A percentile compares a stretch with the other conserved stretches of the same genome.
These are phyloP conservation scores for Pseudonectria foliicola DNA, from an alignment of 2,329 filamentous ascomycete genomes.

Conservation along the genomic window DNA sequence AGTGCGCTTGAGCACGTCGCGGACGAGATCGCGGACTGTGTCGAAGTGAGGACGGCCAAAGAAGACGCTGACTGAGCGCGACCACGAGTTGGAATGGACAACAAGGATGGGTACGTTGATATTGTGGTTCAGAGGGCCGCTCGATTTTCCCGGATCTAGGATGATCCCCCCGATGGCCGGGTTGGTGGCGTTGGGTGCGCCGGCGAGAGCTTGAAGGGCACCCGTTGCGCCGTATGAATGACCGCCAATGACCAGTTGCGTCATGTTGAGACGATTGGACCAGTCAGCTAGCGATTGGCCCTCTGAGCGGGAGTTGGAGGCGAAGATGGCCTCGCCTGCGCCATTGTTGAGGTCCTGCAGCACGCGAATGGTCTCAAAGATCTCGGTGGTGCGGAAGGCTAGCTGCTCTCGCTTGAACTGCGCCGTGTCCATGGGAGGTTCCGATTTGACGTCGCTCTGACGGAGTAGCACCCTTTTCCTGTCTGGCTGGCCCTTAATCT, in stretches of 20 bases:
- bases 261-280: constrained; percentile 44
- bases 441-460: constrained; percentile 25
- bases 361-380: constrained; percentile 36
- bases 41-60: constrained; percentile 59
- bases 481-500: constrained; percentile 22
- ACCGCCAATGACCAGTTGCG: constrained; percentile 50
- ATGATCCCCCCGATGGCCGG: constrained; percentile 50
- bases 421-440: constrained; percentile 27
- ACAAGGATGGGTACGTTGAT: constrained; percentile 52
- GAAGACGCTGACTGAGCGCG: constrained; percentile 47
- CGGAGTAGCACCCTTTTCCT: constrained; percentile 28
- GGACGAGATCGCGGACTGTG: constrained; percentile 50
- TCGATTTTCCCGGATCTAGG: constrained; percentile 59
- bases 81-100: constrained; percentile 61
- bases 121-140: constrained; percentile 53
- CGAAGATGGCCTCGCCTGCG: constrained; percentile 26
- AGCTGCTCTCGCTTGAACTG: constrained; percentile 40
- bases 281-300: constrained; percentile 42
- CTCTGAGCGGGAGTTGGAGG: constrained; percentile 40
- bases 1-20: constrained; percentile 35
- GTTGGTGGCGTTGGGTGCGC: constrained; percentile 23
- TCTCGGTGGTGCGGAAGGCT: constrained; percentile 43
- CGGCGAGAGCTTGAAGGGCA: constrained; percentile 51
- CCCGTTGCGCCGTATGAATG: constrained; percentile 62
- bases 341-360: constrained; percentile 34